Percentiles rank a stretch among this genome's conserved stretches.
Evolutionary conservation across 768 basidiomycete genomes (phyloP).

Genomic region (Sporobolomyces pararoseus): DNA sequence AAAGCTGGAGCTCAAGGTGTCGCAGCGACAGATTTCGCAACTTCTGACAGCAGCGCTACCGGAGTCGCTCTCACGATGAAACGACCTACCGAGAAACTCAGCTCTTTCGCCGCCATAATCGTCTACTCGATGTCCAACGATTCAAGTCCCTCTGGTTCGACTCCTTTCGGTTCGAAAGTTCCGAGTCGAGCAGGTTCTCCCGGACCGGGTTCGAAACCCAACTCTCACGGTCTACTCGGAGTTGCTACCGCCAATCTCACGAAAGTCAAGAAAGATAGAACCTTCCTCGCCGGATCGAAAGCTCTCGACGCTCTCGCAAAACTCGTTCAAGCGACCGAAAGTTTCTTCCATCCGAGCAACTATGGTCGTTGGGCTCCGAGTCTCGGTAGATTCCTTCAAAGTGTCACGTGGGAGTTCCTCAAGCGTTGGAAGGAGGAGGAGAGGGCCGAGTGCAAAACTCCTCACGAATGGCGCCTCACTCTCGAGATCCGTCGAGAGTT

Average conservation of each 20-base stretch:
- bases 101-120: constrained; percentile 75
- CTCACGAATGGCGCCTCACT: constrained; percentile 71
- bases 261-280: constrained; percentile 41
- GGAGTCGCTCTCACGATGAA: constrained; percentile 65
- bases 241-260: constrained; percentile 30
- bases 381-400: constrained; percentile 68
- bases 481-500: constrained; percentile 74
- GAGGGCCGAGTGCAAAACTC: constrained; percentile 73
- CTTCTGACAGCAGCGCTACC: constrained; percentile 63
- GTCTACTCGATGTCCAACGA: constrained; percentile 88
- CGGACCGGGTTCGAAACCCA: constrained; percentile 45
- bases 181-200: constrained; percentile 48
- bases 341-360: constrained; percentile 86
- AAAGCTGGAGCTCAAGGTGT: constrained; percentile 41
- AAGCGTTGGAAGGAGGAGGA: constrained; percentile 71
- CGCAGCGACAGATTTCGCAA: constrained; percentile 42
- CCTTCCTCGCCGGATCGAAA: constrained; percentile 68
- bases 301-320: constrained; percentile 80
- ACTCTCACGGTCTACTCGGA: constrained; percentile 20
- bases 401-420: constrained; percentile 65
- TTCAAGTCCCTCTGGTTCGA: constrained; percentile 67
- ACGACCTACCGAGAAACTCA: constrained; percentile 53
- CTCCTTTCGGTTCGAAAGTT: constrained; percentile 58
- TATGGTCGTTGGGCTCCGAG: constrained; percentile 69
- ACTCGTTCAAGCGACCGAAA: constrained; percentile 79